Evolutionary conservation across 1,284 basidiomycete species (phyloP), one percentile per base, ranked within the genome.

Genomic region (Ganoderma boninense): DNA sequence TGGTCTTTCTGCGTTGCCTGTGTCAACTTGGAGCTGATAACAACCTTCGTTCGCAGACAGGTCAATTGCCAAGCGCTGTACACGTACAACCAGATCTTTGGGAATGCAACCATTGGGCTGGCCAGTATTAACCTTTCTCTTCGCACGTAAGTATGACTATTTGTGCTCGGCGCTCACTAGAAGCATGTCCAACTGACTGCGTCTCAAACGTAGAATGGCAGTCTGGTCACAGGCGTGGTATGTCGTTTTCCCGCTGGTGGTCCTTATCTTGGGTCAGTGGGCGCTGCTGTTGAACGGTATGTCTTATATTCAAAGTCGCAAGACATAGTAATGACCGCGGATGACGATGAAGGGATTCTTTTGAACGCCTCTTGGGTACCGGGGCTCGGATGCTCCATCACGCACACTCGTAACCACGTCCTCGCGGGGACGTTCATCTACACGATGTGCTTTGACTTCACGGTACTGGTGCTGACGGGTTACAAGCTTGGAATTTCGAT

Each of bases 61-160:
- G 82, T 92, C 42, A 83, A 91, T 75, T 92, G 91, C 74, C 90
- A 92, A 80, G 84, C 84, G 2, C 79, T 94, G 32, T 94, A 93
- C 79, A 93, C 91, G 0, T 93, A 92, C 79, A 92, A 92, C 73
- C 88, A 82, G 81, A 84, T 91, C 68, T 79, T 90, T 64, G 93
- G 92, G 5, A 92, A 93, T 79, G 87, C 89, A 13, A 83, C 93
- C 16, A 88, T 93, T 60, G 93, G 93, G 11, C 83, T 94, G 3
- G 91, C 93, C 7, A 93, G 92, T 75, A 88, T 94, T 76, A 94
- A 94, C 76, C 84, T 94, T 13, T 92, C 92, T 4, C 84, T 94
- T 49, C 83, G 92, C 76, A 94, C 92, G 90, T 91, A 78, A 73
- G 89, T 83, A 16, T n/a, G n/a, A 13, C 23, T 11, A 35, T 32